Base-by-base conservation (phyloP, 2,329 filamentous ascomycete species). In the Lasiodiplodia sp. region DNA sequence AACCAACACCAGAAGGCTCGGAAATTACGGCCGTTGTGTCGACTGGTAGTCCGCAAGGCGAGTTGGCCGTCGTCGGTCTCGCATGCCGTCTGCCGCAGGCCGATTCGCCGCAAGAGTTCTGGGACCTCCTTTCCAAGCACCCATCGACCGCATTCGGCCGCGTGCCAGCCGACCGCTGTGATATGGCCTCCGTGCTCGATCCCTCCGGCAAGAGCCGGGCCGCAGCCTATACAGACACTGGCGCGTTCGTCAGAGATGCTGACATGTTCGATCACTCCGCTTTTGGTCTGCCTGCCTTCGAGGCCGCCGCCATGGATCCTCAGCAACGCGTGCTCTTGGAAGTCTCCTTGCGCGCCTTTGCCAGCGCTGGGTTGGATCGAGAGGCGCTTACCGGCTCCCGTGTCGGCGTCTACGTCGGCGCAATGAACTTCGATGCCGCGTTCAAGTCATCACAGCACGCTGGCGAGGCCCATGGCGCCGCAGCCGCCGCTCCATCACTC, bases 361-460 rank as follows among this genome's bases (percentile, higher is more conserved):
- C 70, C 47, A 72, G 71, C 31, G 73, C 71, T 23, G 71, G 71
- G 16, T 52, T 40, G 11, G 63, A 16, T 4, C 63, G 68, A 25
- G 58, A 68, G 6, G 18, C 49, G 0, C 60, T 67, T 10, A 25
- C 60, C 12, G 71, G 71, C 7, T 66, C 66, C 25, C 68, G 73
- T 52, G 70, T 74, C 4, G 73, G 71, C 11, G 73, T 74, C 21
- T 78, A 73, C 55, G 69, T 75, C 2, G 76, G 75, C 12, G 63
- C 25, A 6, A 16, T 66, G 4, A 75, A 78, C 62, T 76, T 74
- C 34, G 40, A 69, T 38, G 25, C 64, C 12, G 16, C 64, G 28
- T 21, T 53, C 21, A 25, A 53, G 12, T 44, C 49, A 31, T 40
- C 37, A 40, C 37, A 40, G 5, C 37, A 40, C 12, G 37, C 37